Base-by-base conservation (phyloP, 345 rosid genomes). In the Acer saccharum region DNA sequence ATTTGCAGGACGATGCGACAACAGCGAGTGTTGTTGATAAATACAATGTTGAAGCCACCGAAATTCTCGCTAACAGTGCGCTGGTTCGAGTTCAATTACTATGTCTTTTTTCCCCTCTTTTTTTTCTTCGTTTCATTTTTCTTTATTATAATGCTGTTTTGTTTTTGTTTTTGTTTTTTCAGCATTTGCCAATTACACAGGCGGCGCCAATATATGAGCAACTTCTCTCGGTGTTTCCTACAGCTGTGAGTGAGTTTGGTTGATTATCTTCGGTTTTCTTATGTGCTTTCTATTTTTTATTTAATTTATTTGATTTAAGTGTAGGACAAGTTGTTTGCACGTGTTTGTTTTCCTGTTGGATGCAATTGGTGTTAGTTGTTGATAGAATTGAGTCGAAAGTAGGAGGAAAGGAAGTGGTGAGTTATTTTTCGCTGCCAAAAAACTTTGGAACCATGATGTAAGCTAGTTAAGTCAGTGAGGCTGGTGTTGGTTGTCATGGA, bases 161-260 rank as follows among this genome's bases (percentile, higher is more conserved):
- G 64, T 67, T 55, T 29, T 72, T 75, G 25, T 60, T 76, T 25
- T 50, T 48, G 54, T 74, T 17, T 63, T 55, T 86, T 43, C 81
- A 95, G 98, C 94, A 83, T 72, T 74, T 89, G 79, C 99, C 98
- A 3, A 89, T 92, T 75, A 44, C 87, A 61, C 98, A 95, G 80
- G 92, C 98, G 1, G 89, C 85, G 46, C 97, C 94, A 0, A 78
- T 91, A 72, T 95, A 95, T 48, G 99, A 95, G 89, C 97, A 95
- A 77, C 93, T 95, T 69, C 81, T 93, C 71, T 81, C 87, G 0
- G 73, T 88, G 78, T 95, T 86, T 85, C 98, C 99, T 48, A 93
- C 98, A 8, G 92, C 97, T 76, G 99, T 93, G 87, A 95, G 94
- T 86, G 87, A 95, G 94, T 86, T 82, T 62, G 74, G 62, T 68